Evolutionary conservation across 140 eudicot species (phyloP).

Genomic region (Cichorium intybus): DNA sequence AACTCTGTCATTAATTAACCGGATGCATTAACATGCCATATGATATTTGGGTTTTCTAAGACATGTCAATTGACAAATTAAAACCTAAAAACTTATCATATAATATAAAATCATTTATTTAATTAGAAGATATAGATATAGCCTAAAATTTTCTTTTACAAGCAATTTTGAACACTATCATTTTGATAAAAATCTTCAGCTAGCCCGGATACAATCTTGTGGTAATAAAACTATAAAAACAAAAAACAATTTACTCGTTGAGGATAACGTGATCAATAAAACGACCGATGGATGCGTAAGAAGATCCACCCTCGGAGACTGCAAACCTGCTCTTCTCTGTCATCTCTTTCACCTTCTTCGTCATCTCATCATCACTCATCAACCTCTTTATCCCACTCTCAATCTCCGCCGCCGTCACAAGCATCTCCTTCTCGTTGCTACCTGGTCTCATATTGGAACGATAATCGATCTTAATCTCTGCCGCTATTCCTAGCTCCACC

Average conservation of each 20-base stretch:
- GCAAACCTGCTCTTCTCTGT: constrained; percentile 33
- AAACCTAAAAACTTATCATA: too few relatives aligned
- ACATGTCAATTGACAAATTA: too few relatives aligned
- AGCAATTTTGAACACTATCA: too few relatives aligned
- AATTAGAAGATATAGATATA: too few relatives aligned
- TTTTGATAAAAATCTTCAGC: too few relatives aligned
- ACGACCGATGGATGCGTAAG: constrained; percentile 23
- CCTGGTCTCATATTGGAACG: not conserved
- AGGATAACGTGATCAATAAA: constrained; percentile 15
- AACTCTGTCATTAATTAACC: too few relatives aligned
- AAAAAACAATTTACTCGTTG: not conserved
- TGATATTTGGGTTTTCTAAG: too few relatives aligned
- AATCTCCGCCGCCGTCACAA: constrained; percentile 36
- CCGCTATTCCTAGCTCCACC: constrained; percentile 40
- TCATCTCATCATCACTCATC: constrained; percentile 33
- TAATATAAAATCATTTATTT: too few relatives aligned
- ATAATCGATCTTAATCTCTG: constrained; percentile 41
- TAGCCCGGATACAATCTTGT: too few relatives aligned
- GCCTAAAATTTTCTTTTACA: too few relatives aligned
- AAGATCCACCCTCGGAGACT: constrained; percentile 37
- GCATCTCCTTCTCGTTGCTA: not conserved
- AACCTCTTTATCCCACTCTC: constrained; percentile 33
- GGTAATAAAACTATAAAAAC: too few relatives aligned
- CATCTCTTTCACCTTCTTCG: constrained; percentile 32
- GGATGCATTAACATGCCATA: too few relatives aligned